Conservation (phyloP, 2,329 filamentous ascomycete species). For the Fusarium nisikadoi region DNA sequence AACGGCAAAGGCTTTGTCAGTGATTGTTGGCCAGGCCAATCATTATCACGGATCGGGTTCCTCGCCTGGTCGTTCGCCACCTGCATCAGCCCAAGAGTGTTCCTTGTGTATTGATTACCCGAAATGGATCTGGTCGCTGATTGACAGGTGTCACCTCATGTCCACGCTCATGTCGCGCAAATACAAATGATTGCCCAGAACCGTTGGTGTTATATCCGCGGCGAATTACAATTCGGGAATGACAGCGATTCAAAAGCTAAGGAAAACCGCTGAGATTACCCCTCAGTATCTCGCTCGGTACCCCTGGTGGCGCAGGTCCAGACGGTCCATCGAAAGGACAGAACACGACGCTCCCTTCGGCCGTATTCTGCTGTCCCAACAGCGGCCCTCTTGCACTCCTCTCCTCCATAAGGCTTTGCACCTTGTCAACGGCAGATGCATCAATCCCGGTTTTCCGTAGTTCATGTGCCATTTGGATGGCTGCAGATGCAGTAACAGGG, state of each 20-base stretch:
- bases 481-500: constrained; percentile 74
- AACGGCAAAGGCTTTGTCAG: neutral
- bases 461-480: constrained; percentile 76
- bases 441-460: constrained; percentile 56
- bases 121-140: neutral
- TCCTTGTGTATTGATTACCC: constrained; percentile 5
- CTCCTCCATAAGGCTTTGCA: constrained; percentile 25
- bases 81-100: neutral
- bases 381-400: constrained; percentile 28
- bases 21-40: neutral
- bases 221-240: neutral
- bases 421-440: constrained; percentile 38
- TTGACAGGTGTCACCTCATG: neutral
- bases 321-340: constrained; percentile 36
- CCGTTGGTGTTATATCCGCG: neutral
- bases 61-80: neutral
- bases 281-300: constrained; percentile 23
- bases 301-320: constrained; percentile 14
- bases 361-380: constrained; percentile 26
- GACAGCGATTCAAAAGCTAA: neutral
- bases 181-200: neutral
- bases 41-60: neutral
- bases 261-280: neutral
- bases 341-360: constrained; percentile 31
- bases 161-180: neutral